Evolutionary conservation across 148 eudicot genomes (phyloP).

Genomic region (Vaccinium corymbosum): DNA sequence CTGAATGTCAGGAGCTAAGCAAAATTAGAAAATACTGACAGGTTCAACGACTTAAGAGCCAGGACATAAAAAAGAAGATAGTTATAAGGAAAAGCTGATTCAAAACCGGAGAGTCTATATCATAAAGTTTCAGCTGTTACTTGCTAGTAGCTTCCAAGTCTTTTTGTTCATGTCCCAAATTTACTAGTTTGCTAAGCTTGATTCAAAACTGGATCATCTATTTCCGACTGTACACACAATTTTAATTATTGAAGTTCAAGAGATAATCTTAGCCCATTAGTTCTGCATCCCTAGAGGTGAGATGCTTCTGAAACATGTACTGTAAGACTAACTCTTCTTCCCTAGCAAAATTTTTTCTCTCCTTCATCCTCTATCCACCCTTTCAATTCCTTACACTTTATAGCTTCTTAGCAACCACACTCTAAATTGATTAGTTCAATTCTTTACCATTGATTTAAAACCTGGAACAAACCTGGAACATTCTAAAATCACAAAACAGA

Average conservation of each 20-base stretch:
- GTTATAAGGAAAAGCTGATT: background rate
- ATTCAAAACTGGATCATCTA: background rate
- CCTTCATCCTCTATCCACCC: background rate
- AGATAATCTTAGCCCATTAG: background rate
- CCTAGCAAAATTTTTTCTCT: background rate
- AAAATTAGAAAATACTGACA: background rate
- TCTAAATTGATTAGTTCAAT: background rate
- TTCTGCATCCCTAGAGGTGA: background rate
- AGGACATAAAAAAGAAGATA: background rate
- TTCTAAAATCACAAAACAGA: background rate
- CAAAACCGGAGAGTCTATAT: background rate
- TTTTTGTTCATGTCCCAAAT: background rate
- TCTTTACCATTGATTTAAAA: background rate
- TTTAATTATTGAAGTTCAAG: background rate
- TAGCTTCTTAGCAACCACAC: background rate
- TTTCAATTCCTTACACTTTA: background rate
- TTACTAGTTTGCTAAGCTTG: background rate
- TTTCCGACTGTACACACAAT: background rate
- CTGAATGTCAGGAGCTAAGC: background rate
- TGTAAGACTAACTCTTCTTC: background rate
- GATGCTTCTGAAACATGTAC: background rate
- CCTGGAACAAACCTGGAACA: too few species aligned
- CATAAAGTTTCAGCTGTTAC: background rate
- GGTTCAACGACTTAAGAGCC: background rate
- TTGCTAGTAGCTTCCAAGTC: background rate